Conservation (phyloP, 73 alveolate genomes). For the Diophrys appendiculata region DNA sequence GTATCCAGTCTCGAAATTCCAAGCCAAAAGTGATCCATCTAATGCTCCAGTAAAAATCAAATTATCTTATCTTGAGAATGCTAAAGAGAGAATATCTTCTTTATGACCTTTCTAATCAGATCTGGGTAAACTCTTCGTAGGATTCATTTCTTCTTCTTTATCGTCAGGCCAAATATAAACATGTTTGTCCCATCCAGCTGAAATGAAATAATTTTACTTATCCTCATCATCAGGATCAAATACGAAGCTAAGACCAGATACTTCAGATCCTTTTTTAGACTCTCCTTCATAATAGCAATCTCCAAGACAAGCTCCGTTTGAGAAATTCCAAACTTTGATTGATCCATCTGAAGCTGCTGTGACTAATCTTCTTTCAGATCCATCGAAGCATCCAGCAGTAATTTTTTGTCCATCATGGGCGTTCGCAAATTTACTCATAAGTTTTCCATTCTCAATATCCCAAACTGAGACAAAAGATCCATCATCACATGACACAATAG, state of each 20-base stretch:
- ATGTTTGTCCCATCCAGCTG: slow-evolving; percentile 77
- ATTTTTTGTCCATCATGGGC: slow-evolving; percentile 65
- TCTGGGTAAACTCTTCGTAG: slow-evolving; percentile 48
- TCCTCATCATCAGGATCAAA: slow-evolving; percentile 19
- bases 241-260: slow-evolving; percentile 21
- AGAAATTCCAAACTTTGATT: slow-evolving; percentile 69
- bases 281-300: slow-evolving; percentile 55
- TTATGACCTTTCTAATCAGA: slow-evolving; percentile 59
- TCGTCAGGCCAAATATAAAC: slow-evolving; percentile 73
- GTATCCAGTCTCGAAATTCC: slow-evolving; percentile 75
- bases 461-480: slow-evolving; percentile 69
- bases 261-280: slow-evolving; percentile 1
- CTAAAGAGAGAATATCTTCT: slow-evolving; percentile 67
- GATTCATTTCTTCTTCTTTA: slow-evolving; percentile 56
- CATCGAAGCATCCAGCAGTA: slow-evolving; percentile 72
- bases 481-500: slow-evolving; percentile 80
- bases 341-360: slow-evolving; percentile 73
- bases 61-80: slow-evolving; percentile 45
- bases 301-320: slow-evolving; percentile 67
- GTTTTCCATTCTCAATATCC: slow-evolving; percentile 70
- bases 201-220: slow-evolving; percentile 49
- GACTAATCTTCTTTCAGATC: slow-evolving; percentile 63
- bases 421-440: slow-evolving; percentile 66
- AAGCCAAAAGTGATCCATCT: slow-evolving; percentile 67
- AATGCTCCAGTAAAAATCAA: slow-evolving; percentile 73